phyloP scores from a whole-genome alignment of 495 filamentous ascomycete species.

The Hyaloscypha finlandica region DNA sequence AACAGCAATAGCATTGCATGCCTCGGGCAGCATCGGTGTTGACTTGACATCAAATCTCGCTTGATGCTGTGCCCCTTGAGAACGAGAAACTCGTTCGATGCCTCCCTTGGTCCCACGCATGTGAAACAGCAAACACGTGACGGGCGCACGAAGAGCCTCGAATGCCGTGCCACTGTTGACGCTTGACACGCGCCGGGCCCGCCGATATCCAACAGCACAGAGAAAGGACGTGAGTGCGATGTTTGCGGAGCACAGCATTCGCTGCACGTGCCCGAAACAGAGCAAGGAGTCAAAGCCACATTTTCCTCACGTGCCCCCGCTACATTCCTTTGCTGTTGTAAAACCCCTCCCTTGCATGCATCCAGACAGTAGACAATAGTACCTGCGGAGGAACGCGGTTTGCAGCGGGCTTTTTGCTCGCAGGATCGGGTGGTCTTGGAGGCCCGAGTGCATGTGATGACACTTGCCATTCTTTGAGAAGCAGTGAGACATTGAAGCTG shows the following conservation, averaged over 20 bases:
- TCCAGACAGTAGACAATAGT: too few relatives aligned
- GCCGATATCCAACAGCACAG: neutral
- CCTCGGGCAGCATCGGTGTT: neutral
- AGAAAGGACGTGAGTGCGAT: neutral
- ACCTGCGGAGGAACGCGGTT: neutral
- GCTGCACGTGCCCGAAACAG: neutral
- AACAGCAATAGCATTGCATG: neutral
- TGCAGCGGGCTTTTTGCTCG: neutral
- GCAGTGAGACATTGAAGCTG: neutral
- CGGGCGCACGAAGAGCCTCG: neutral
- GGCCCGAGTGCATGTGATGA: neutral
- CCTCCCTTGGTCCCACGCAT: neutral
- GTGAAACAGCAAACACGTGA: neutral
- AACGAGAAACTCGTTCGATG: too few relatives aligned
- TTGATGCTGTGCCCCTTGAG: neutral
- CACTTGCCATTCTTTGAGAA: neutral
- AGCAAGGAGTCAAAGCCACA: neutral
- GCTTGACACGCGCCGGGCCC: neutral
- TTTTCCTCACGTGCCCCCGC: neutral
- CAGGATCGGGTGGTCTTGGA: neutral
- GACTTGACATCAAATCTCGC: neutral
- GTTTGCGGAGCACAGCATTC: neutral
- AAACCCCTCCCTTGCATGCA: neutral
- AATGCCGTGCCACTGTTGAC: neutral
- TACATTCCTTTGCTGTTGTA: neutral